Percentiles rank a stretch among this genome's conserved stretches.
Evolutionary conservation across 352 stramenopile species (phyloP).

Genomic region (Phytophthora capsici): DNA sequence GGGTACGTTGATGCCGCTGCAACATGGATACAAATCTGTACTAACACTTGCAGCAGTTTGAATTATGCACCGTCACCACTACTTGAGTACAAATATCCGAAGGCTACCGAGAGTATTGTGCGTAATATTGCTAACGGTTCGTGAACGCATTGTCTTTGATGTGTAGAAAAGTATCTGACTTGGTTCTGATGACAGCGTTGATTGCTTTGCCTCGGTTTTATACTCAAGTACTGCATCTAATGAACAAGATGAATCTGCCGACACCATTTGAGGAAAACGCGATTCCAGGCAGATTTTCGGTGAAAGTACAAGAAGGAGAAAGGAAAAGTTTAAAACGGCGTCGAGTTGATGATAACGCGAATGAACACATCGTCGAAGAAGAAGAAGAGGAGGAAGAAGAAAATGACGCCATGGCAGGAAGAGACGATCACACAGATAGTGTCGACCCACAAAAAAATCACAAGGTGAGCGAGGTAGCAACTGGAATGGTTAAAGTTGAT

Average conservation of each 20-base stretch:
- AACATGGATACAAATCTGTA: not conserved
- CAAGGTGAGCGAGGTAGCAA: not conserved
- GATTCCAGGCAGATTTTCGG: conserved; percentile 73
- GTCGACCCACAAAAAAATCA: not conserved
- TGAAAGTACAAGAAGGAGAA: conserved; percentile 11
- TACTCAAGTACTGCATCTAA: conserved; percentile 91
- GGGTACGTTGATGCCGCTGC: conserved; percentile 42
- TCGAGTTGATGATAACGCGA: conserved; percentile 12
- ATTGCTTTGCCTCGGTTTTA: conserved; percentile 90
- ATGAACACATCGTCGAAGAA: conserved; percentile 45
- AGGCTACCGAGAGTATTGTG: conserved; percentile 75
- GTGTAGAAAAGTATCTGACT: conserved; percentile 6
- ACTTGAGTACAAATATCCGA: conserved; percentile 90
- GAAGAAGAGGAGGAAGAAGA: conserved; percentile 46
- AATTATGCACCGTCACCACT: conserved; percentile 85
- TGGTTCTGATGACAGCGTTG: conserved; percentile 50
- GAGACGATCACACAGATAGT: not conserved
- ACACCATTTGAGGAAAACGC: conserved; percentile 74
- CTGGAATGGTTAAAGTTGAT: not conserved
- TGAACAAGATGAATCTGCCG: conserved; percentile 94
- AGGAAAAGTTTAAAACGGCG: conserved; percentile 28
- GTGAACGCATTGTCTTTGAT: not conserved
- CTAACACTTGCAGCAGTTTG: conserved; percentile 46
- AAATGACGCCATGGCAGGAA: not conserved
- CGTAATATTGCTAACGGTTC: conserved; percentile 90